A percentile compares a stretch with the other conserved stretches of the same genome.
Conservation (phyloP, 352 stramenopile species). For the Pythium rhizo-oryzae region DNA sequence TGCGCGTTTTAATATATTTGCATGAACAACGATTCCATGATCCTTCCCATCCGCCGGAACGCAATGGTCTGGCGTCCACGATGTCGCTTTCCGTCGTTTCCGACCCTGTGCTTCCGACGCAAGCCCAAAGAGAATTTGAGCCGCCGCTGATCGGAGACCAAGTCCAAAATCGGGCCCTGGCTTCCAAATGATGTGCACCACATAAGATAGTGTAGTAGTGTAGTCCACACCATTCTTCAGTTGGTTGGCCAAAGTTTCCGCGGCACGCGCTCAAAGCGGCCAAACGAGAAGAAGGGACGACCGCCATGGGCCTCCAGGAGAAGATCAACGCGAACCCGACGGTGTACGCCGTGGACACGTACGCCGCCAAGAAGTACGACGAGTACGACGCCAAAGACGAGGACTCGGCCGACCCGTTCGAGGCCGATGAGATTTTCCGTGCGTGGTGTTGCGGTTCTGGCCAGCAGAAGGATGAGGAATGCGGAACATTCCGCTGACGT, state of each 20-base stretch:
- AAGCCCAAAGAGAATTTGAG: neutral
- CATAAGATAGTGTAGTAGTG: neutral
- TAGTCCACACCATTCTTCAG: neutral
- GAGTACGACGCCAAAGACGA: constrained; percentile 65
- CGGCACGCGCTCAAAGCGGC: neutral
- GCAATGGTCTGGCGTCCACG: neutral
- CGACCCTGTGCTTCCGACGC: too few species aligned
- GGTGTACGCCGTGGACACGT: constrained; percentile 75
- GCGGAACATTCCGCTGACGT: too few species aligned
- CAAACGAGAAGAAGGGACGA: constrained; percentile 1
- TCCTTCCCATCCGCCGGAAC: neutral
- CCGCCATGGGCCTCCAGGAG: constrained; percentile 66
- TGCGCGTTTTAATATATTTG: constrained; percentile 33
- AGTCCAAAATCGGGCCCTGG: neutral
- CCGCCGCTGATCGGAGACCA: neutral
- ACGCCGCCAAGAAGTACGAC: constrained; percentile 63
- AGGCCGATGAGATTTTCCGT: constrained; percentile 88
- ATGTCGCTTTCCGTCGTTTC: neutral
- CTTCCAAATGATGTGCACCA: neutral
- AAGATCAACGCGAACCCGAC: constrained; percentile 91
- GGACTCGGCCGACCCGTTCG: constrained; percentile 73
- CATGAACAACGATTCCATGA: constrained; percentile 3
- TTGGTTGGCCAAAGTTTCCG: constrained; percentile 2
- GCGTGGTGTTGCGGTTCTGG: constrained; percentile 14
- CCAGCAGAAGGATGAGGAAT: neutral